phyloP scores from a whole-genome alignment of 768 basidiomycete species.

The Pleurotus tuoliensis region DNA sequence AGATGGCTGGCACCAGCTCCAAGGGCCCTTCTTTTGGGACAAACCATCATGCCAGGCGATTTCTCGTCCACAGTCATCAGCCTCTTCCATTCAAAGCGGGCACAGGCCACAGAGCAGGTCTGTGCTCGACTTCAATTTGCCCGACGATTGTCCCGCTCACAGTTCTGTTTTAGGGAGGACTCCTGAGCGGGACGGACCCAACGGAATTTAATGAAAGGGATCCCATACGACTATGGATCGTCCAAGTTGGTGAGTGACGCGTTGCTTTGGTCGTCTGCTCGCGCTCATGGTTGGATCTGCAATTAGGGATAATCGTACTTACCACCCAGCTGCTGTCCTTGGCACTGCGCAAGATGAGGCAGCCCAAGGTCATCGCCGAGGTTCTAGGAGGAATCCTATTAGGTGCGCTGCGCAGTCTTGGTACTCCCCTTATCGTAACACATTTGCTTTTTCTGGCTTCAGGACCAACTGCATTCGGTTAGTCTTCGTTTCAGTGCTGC shows the following conservation, averaged over 20 bases:
- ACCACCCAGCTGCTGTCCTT: constrained; percentile 77
- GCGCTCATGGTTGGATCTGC: neutral
- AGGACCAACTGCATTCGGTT: constrained; percentile 51
- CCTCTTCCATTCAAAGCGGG: constrained; percentile 31
- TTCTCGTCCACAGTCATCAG: constrained; percentile 33
- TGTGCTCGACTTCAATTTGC: neutral
- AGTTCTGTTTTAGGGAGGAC: constrained; percentile 50
- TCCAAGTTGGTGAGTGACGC: constrained; percentile 62
- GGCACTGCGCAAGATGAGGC: constrained; percentile 65
- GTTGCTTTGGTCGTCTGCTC: neutral
- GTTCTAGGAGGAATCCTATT: constrained; percentile 88
- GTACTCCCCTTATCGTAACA: neutral
- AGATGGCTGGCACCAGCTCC: neutral
- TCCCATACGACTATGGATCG: constrained; percentile 74
- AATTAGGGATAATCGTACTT: constrained; percentile 72
- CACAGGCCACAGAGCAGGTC: constrained; percentile 37
- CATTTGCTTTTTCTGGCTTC: neutral
- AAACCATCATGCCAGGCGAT: constrained; percentile 28
- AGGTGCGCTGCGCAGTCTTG: constrained; percentile 32
- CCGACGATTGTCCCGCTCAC: neutral
- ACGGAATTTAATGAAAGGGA: constrained; percentile 58
- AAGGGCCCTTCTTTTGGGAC: neutral
- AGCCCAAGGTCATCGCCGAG: constrained; percentile 84
- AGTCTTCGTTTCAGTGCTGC: neutral
- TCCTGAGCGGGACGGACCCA: constrained; percentile 75